Percentiles rank a stretch among this genome's conserved stretches.
phyloP scores from a whole-genome alignment of 345 rosid genomes.

The Arabis hirsuta region DNA sequence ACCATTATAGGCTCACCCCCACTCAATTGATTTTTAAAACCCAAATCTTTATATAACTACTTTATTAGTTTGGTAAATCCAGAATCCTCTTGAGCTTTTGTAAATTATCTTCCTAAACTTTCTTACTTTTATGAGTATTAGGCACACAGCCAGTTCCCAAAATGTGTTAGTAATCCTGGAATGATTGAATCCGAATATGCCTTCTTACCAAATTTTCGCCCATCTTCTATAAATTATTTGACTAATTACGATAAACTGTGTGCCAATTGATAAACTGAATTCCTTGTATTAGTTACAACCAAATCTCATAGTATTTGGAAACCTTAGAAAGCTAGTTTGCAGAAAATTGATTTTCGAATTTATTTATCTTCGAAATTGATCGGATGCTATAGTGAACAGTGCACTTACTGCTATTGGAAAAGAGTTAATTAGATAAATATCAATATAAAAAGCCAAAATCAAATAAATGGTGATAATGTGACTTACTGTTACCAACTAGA shows the following conservation, averaged over 20 bases:
- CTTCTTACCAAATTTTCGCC: neutral
- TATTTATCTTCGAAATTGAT: neutral
- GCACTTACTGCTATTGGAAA: neutral
- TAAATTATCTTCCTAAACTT: neutral
- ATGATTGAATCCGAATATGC: slow-evolving; percentile 8
- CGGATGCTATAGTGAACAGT: neutral
- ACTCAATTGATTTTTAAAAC: slow-evolving; percentile 8
- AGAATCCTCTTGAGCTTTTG: slow-evolving; percentile 31
- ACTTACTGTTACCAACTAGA: no score
- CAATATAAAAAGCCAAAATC: no score
- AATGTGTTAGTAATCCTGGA: neutral
- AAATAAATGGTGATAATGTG: no score
- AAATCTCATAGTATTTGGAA: neutral
- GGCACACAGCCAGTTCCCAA: neutral
- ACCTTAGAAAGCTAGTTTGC: neutral
- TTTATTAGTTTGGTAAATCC: slow-evolving; percentile 13
- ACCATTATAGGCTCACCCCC: slow-evolving; percentile 30
- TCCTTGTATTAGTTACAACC: neutral
- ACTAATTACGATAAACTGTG: neutral
- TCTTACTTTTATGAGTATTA: neutral
- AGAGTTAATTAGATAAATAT: no score
- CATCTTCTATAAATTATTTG: neutral
- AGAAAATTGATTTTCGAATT: neutral
- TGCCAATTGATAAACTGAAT: neutral
- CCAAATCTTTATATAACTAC: slow-evolving; percentile 3